Evolutionary conservation across 1,284 basidiomycete genomes (phyloP), one percentile per base, ranked within the genome.

Genomic region (Tremellales sp.): DNA sequence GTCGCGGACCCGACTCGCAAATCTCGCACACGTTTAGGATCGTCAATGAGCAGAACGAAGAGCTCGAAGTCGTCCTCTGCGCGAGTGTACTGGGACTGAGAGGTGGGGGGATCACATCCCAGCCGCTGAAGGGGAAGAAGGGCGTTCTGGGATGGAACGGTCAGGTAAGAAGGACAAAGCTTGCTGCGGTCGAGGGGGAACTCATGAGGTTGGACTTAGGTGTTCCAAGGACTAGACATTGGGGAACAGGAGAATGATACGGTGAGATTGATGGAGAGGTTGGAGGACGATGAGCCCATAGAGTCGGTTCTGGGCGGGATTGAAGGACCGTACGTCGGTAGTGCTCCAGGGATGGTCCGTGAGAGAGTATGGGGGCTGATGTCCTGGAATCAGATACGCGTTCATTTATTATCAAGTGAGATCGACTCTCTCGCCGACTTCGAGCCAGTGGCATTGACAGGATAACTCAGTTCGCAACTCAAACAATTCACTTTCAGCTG

Each of bases 91-190:
- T 95, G 35, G 81, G 82, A 45, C 73, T 95, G 33, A 76, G 91
- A 54, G 91, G 91, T 0, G 66, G 77, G 7, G 50, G 57, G 8
- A 74, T 78, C 1, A 74, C 88, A 2, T 63, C 77, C 0, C 91
- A 95, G 64, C 91, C 91, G n/a, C 83, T 92, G 31, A 48, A 72
- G 44, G 67, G 62, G 1, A 32, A 50, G 5, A 39, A 79, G 3
- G 79, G 85, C 52, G 68, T 88, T 2, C 70, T 94, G 16, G 91
- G 86, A 56, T 93, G 87, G 87, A 94, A 94, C 66, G 90, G 90
- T 49, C 90, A 94, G 77, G 87, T 85, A 57, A 53, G 77, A 72
- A 14, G 35, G 3, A 40, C 34, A 7, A 21, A n/a, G n/a, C n/a
- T n/a, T n/a, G n/a, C n/a, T n/a, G n/a, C n/a, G n/a, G n/a, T n/a